Base-by-base conservation (phyloP, 2,329 filamentous ascomycete species). In the Ophiostoma himal-ulmi region DNA sequence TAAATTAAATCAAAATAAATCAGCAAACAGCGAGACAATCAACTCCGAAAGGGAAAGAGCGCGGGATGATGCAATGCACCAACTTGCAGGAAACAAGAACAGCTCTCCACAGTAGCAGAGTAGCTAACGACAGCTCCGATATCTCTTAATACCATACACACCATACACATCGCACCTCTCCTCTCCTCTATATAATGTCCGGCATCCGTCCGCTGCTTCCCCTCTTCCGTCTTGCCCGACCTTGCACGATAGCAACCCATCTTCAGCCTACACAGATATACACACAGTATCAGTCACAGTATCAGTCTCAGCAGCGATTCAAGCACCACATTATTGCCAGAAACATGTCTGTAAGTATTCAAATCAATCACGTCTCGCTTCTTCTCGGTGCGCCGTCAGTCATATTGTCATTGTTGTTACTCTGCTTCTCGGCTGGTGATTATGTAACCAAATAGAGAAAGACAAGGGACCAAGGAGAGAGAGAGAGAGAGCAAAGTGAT, bases 311-410 rank as follows among this genome's bases (percentile, higher is more conserved):
- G 30, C 13, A 20, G 1, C 30, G 4, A 22, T 22, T 11, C 36
- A 22, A n/a, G 22, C 54, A 60, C n/a, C 10, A 26, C 36, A 22
- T 10, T 7, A 22, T 22, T 6, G 41, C 36, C 20, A 13, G 36
- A 39, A 65, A 20, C 62, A 65, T 65, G 62, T 65, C 62, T 37
- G 62, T 65, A 65, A 65, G 62, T 65, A 34, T 26, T 54, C 20
- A 17, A 17, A 14, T 60, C 8, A 37, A n/a, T 22, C 41, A 11
- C 57, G n/a, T 62, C 11, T 62, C 36, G 54, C 17, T 62, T 13
- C 10, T 7, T 62, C 57, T 62, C 57, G 57, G 57, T 5, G 57
- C 30, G 57, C 13, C 30, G 1, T 34, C 57, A 34, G 10, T 62
- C 52, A 48, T 17, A 20, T 44, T 3, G 17, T 5, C 44, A 20